A percentile compares a stretch with the other conserved stretches of the same genome.
Evolutionary conservation across 192 early-diverging fungal genomes (phyloP).

Genomic region (Linnemannia schmuckeri): DNA sequence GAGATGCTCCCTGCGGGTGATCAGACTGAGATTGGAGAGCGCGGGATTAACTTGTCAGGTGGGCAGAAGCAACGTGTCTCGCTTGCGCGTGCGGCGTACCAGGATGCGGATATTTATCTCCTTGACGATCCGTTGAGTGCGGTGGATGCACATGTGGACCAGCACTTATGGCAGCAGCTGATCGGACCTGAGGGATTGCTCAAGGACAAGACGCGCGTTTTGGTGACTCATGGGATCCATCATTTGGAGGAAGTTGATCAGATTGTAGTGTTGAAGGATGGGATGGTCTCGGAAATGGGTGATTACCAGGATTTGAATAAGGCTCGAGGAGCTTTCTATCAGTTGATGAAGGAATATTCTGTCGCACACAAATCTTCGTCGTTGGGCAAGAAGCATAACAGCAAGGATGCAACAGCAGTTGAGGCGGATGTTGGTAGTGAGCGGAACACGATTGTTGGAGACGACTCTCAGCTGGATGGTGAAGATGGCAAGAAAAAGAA

Average conservation of each 20-base stretch:
- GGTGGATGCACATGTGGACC: constrained; percentile 74
- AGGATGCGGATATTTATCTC: constrained; percentile 74
- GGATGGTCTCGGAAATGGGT: constrained; percentile 76
- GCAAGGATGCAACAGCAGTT: constrained; percentile 30
- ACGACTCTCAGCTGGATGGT: constrained; percentile 10
- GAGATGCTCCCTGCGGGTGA: constrained; percentile 89
- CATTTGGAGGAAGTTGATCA: constrained; percentile 75
- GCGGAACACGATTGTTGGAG: constrained; percentile 22
- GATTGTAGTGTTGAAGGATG: constrained; percentile 80
- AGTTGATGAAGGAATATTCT: constrained; percentile 81
- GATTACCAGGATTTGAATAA: constrained; percentile 73
- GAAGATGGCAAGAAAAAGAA: constrained; percentile 54
- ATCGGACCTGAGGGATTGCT: constrained; percentile 88
- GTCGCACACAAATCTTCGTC: not conserved
- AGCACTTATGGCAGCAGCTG: constrained; percentile 88
- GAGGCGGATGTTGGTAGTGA: constrained; percentile 42
- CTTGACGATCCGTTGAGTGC: constrained; percentile 70
- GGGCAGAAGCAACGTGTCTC: constrained; percentile 87
- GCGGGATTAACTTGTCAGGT: constrained; percentile 91
- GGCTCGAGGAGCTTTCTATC: constrained; percentile 65
- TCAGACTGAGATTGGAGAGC: constrained; percentile 91
- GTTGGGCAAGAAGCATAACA: not conserved
- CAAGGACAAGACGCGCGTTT: constrained; percentile 81
- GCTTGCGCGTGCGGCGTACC: constrained; percentile 84
- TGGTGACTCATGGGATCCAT: constrained; percentile 86